Evolutionary conservation across 768 basidiomycete genomes (phyloP), one percentile per base, ranked within the genome.

Genomic region (Termitomyces sp.): DNA sequence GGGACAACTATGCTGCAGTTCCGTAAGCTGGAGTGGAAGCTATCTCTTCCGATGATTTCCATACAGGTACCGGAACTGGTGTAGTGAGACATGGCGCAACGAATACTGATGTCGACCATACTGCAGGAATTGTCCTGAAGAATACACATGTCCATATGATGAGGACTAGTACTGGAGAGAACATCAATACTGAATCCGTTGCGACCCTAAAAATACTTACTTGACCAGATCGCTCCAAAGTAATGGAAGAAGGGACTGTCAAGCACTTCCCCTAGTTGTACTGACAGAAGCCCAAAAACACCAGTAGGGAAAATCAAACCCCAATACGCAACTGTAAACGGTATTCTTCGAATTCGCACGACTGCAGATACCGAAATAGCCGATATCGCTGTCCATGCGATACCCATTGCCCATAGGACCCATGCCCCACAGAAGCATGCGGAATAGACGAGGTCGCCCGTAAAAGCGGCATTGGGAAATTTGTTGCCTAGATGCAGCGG

Each of bases 241-340:
- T 71, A 77, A 38, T 75, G 70, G 66, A 84, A 82, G 64, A 80
- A 77, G 1, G 64, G 63, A 47, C 77, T 79, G 31, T 81, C 66
- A n/a, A 84, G 66, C 16, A 80, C 74, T 23, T 50, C 63, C 1
- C 77, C 79, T 3, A 85, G 66, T 58, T 81, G 73, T 15, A 82
- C 73, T 0, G 77, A 77, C 23, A 80, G 69, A 13, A 82, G 56
- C 10, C 77, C 73, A 60, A 76, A 82, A 4, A 80, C 79, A 5
- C 73, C 82, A 63, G 77, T 80, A 22, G 82, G 82, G 71, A 83
- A 84, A 57, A 83, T 69, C 16, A 77, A 68, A 5, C 80, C 82
- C 81, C 82, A 83, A 61, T 78, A 81, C 0, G 72, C 70, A 54
- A 83, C 58, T 7, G 73, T 67, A 57, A 83, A 82, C 0, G 70